These are phyloP conservation scores for Candida insectorum DNA, from an alignment of 805 yeast species.

Conservation along the genomic window DNA sequence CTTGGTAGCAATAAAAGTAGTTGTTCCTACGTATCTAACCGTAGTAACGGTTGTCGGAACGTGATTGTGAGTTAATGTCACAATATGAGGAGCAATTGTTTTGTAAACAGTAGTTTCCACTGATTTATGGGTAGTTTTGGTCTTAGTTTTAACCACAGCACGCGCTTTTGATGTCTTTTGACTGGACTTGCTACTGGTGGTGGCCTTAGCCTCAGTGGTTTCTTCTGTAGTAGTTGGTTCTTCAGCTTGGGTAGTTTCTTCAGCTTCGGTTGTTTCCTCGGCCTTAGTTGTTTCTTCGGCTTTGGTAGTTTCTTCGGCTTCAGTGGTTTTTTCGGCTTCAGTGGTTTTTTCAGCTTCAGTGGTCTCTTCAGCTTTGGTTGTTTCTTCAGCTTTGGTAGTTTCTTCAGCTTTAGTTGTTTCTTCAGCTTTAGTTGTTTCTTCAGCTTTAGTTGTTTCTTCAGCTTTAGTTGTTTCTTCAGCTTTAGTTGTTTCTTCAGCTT, in stretches of 20 bases:
- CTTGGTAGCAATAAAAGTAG: constrained; percentile 13
- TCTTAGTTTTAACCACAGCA: constrained; percentile 5
- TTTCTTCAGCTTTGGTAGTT: not conserved
- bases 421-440: not conserved
- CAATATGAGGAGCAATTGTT: constrained; percentile 9
- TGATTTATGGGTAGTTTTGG: constrained; percentile 6
- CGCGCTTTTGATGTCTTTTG: constrained; percentile 2
- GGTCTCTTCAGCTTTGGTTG: constrained; percentile 1
- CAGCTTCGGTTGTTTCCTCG: not conserved
- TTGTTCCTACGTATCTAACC: constrained; percentile 11
- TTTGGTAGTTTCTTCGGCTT: not conserved
- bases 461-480: not conserved
- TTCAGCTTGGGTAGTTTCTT: not conserved
- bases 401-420: constrained; percentile 1
- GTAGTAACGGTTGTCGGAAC: constrained; percentile 13
- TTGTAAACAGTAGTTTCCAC: constrained; percentile 8
- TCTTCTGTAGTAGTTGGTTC: not conserved
- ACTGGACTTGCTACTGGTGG: constrained; percentile 1
- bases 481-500: not conserved
- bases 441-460: not conserved
- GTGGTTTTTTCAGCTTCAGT: constrained; percentile 4
- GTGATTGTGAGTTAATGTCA: constrained; percentile 9
- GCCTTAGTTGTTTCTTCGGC: not conserved
- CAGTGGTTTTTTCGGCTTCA: constrained; percentile 1
- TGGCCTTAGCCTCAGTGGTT: constrained; percentile 1